Evolutionary conservation across 2,329 filamentous ascomycete species (phyloP), one percentile per base, ranked within the genome.

Genomic region (Torrubiella hemipterigena): DNA sequence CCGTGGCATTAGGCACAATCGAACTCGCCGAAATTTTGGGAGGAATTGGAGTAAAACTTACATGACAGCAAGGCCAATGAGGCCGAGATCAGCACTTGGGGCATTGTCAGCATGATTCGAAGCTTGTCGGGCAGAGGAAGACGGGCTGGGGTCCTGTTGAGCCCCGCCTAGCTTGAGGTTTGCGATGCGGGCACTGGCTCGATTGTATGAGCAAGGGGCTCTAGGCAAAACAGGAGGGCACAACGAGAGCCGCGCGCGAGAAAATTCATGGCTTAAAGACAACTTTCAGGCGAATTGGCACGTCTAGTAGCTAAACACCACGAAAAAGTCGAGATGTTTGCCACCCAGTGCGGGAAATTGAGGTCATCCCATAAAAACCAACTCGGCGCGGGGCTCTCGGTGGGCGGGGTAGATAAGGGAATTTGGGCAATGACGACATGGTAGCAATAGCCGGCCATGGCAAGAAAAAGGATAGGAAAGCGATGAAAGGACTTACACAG

Each of bases 51-150:
- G 22, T 29, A 26, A 13, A 33, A 70, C 68, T 63, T 66, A 73
- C 81, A 91, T 91, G 64, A 91, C 83, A 67, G 83, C 83, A 68
- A 91, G 73, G 74, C 83, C 83, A 59, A 91, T 89, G 56, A 91
- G 81, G 71, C 83, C 83, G 64, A 91, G 78, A 77, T 91, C 82
- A 76, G 77, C 77, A 66, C 79, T 84, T 66, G 56, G 51, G 40
- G 51, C 55, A 63, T 51, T 47, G 66, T 77, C 62, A 76, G 72
- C 64, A 73, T 65, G 53, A 43, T 48, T 55, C 45, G 53, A 41
- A 51, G 49, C 41, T 40, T 42, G 44, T 41, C 40, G 33, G 32
- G 45, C 33, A 27, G 38, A 38, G 31, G 39, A 40, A 33, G 42
- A 47, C 30, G 37, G 31, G 38, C 47, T 32, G 40, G 41, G 51